Percentiles rank a stretch among this genome's conserved stretches.
These are phyloP conservation scores for Colletotrichum cereale DNA, from an alignment of 2,329 filamentous ascomycete species.

Conservation along the genomic window DNA sequence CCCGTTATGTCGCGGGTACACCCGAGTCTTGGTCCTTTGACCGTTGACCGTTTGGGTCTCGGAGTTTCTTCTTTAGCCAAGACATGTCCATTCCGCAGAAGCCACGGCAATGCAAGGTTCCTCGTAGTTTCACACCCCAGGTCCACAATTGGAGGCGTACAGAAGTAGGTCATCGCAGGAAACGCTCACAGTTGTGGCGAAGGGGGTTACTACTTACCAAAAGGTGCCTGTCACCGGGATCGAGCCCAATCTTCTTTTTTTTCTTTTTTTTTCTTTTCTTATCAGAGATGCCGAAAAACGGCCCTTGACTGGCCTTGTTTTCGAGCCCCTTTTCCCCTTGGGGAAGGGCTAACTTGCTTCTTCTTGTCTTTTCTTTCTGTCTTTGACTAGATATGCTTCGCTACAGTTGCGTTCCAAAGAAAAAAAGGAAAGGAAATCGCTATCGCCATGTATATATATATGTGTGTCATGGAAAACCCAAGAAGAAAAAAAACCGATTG, in stretches of 20 bases:
- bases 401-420: neutral
- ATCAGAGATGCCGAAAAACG: neutral
- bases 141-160: neutral
- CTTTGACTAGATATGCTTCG: neutral
- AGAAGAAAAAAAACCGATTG: no score
- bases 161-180: neutral
- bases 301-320: neutral
- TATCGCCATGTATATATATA: conserved; percentile 15
- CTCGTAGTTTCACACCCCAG: neutral
- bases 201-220: neutral
- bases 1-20: neutral
- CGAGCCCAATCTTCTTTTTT: neutral
- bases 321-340: neutral
- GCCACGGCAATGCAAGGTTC: neutral
- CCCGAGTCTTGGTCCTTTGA: neutral
- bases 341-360: neutral
- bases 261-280: neutral
- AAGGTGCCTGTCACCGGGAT: neutral
- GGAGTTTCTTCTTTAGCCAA: neutral
- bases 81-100: neutral
- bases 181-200: neutral
- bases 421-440: no score
- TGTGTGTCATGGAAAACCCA: no score
- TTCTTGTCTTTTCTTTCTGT: neutral
- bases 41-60: neutral